phyloP scores from a whole-genome alignment of 2,329 filamentous ascomycete species.

The Ilyonectria destructans region DNA sequence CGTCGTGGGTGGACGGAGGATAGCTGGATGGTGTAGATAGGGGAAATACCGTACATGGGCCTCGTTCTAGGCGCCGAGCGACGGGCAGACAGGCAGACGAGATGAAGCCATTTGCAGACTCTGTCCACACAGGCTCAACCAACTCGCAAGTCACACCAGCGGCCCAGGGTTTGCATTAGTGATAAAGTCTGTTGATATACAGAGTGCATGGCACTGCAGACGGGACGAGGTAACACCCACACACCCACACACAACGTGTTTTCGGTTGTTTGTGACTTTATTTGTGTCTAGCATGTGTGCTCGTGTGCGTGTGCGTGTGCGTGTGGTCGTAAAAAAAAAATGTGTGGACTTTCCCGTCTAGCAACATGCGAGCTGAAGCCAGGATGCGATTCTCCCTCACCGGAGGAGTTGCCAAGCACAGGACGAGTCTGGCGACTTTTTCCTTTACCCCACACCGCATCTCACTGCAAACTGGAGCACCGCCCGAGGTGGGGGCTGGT shows the following conservation, averaged over 20 bases:
- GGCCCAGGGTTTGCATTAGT: background rate
- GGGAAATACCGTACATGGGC: background rate
- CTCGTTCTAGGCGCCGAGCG: background rate
- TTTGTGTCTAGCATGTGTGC: too few relatives aligned
- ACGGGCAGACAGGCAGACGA: background rate
- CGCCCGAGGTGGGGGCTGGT: background rate
- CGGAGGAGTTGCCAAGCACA: background rate
- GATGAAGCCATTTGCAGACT: background rate
- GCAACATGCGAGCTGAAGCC: background rate
- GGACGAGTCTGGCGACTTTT: slow-evolving; percentile 5
- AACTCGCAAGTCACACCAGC: background rate
- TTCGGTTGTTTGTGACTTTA: background rate
- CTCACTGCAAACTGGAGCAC: slow-evolving; percentile 4
- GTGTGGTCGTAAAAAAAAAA: background rate
- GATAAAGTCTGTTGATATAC: background rate
- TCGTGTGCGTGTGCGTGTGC: background rate
- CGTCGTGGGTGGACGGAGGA: slow-evolving; percentile 15
- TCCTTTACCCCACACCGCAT: slow-evolving; percentile 12
- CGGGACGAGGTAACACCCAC: background rate
- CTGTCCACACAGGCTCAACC: background rate
- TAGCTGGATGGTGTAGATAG: slow-evolving; percentile 6
- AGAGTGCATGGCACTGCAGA: background rate
- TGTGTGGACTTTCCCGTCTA: background rate
- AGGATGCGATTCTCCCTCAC: background rate
- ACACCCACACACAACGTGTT: background rate